phyloP scores from a whole-genome alignment of 129 eudicot species.

The Flaveria sonorensis region DNA sequence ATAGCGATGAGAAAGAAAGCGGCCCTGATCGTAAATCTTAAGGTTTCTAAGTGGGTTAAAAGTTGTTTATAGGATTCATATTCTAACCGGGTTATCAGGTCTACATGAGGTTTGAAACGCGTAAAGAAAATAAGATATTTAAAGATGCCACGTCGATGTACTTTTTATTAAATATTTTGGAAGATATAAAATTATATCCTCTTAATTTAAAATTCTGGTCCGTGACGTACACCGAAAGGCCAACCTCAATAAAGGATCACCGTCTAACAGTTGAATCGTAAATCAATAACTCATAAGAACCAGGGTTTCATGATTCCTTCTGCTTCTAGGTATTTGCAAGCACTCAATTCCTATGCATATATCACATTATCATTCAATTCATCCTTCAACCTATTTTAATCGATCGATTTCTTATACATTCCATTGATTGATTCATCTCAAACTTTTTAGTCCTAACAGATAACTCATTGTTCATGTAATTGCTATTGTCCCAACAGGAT shows the following conservation, averaged over 20 bases:
- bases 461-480: neutral
- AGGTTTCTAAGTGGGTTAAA: no score
- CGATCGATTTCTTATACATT: neutral
- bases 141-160: no score
- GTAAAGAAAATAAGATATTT: no score
- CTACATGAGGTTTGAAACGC: no score
- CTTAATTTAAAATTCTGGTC: neutral
- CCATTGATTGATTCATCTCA: neutral
- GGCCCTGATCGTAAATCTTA: no score
- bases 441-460: neutral
- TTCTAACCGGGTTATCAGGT: no score
- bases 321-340: constrained; percentile 13
- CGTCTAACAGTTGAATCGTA: neutral
- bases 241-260: neutral
- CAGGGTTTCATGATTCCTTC: constrained; percentile 23
- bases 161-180: no score
- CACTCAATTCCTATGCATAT: constrained; percentile 1
- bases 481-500: constrained; percentile 20
- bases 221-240: neutral
- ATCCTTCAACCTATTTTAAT: neutral
- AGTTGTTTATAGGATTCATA: no score
- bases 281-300: neutral
- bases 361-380: constrained; percentile 1
- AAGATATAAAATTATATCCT: no score
- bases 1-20: no score